phyloP scores from a whole-genome alignment of 2,329 filamentous ascomycete species.

The Colletotrichum sp. region DNA sequence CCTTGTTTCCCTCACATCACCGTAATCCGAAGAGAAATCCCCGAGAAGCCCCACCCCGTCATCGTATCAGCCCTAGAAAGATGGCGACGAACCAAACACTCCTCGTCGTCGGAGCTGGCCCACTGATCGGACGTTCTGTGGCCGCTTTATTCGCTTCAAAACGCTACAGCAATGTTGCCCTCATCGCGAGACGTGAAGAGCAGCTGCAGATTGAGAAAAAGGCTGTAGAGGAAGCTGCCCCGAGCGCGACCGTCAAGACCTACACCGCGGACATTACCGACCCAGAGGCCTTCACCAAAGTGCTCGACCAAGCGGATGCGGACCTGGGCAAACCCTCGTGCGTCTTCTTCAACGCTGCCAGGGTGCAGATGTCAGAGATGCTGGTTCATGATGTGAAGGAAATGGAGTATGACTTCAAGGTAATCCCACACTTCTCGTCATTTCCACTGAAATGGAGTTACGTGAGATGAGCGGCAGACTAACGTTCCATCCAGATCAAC shows the following conservation, averaged over 20 bases:
- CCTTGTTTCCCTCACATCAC: background rate
- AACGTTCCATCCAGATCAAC: slow-evolving; percentile 37
- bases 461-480: background rate
- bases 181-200: slow-evolving; percentile 46
- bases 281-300: slow-evolving; percentile 35
- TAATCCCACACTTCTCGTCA: slow-evolving; percentile 22
- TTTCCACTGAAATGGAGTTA: background rate
- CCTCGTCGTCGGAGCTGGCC: background rate
- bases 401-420: slow-evolving; percentile 54
- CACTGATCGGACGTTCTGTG: background rate
- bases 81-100: slow-evolving; percentile 18
- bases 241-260: slow-evolving; percentile 40
- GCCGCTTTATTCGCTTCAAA: background rate
- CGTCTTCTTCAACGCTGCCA: slow-evolving; percentile 57
- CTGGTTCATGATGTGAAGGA: slow-evolving; percentile 45
- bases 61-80: background rate
- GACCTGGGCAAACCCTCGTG: slow-evolving; percentile 48
- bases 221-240: slow-evolving; percentile 32
- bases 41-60: fast-evolving
- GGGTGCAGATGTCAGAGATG: slow-evolving; percentile 44
- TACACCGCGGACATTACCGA: slow-evolving; percentile 49
- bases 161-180: slow-evolving; percentile 41
- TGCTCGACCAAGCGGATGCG: slow-evolving; percentile 43
- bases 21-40: background rate
- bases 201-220: slow-evolving; percentile 41